A percentile compares a stretch with the other conserved stretches of the same genome.
Evolutionary conservation across 768 basidiomycete genomes (phyloP).

Genomic region (Boletus patriciae): DNA sequence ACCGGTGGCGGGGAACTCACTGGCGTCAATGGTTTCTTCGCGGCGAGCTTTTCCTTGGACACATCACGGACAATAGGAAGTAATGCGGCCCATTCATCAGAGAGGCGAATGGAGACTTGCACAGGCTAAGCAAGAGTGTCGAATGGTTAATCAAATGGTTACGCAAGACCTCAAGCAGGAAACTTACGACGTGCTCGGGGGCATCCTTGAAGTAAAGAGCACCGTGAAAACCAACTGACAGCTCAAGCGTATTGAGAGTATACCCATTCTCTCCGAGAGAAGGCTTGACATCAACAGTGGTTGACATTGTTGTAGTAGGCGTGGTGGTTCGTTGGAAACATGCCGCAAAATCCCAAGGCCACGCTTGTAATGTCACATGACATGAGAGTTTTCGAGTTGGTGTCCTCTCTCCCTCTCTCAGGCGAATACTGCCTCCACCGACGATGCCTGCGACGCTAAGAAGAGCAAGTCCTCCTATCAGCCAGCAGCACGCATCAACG

Average conservation of each 20-base stretch:
- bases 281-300: background rate
- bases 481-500: no score
- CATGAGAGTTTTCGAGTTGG: no score
- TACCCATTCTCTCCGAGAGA: background rate
- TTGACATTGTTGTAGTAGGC: no score
- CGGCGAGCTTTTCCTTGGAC: no score
- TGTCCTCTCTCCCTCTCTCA: no score
- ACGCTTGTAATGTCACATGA: background rate
- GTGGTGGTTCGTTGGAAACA: no score
- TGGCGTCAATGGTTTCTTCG: background rate
- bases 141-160: background rate
- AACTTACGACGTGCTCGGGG: background rate
- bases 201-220: background rate
- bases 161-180: no score
- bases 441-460: no score
- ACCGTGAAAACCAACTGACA: background rate
- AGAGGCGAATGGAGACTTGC: background rate
- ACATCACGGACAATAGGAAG: background rate
- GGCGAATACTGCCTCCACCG: no score
- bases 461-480: no score
- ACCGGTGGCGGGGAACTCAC: background rate
- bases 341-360: no score
- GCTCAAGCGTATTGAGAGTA: background rate
- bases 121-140: background rate
- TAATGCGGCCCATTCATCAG: background rate